Conservation (phyloP, 441 rosid genomes). For the Syzygium malaccense region DNA sequence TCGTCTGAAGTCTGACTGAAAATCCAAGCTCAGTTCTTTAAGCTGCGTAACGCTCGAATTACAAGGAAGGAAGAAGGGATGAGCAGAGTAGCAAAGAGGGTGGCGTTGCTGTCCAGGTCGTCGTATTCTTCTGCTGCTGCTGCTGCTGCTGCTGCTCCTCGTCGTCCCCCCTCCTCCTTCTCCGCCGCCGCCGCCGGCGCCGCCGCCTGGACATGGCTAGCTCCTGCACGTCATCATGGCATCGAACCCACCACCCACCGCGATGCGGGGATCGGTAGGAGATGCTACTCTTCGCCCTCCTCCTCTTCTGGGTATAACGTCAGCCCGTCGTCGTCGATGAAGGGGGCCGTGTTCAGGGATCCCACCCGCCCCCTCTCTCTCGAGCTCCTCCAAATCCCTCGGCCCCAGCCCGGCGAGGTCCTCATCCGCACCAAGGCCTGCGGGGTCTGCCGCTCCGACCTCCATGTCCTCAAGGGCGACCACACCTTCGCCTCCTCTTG, state of each 20-base stretch:
- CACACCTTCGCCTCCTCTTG: conserved; percentile 83
- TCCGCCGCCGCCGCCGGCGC: too few species aligned
- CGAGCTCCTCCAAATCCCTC: conserved; percentile 82
- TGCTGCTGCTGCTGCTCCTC: background rate
- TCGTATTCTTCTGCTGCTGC: background rate
- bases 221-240: background rate
- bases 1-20: background rate
- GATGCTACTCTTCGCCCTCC: background rate
- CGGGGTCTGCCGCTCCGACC: conserved; percentile 99
- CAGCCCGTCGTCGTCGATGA: conserved; percentile 70
- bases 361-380: conserved; percentile 66
- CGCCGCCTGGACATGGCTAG: background rate
- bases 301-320: conserved; percentile 41
- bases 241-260: background rate
- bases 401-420: conserved; percentile 83
- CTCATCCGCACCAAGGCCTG: conserved; percentile 89
- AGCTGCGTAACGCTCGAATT: background rate
- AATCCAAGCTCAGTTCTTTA: background rate
- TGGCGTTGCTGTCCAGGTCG: background rate
- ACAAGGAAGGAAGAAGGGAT: background rate
- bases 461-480: conserved; percentile 94
- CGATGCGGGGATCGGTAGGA: background rate
- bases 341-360: conserved; percentile 80
- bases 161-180: background rate
- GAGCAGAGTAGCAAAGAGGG: background rate